Base-by-base conservation (phyloP, 192 early-diverging fungal species). In the Coemansia sp. region DNA sequence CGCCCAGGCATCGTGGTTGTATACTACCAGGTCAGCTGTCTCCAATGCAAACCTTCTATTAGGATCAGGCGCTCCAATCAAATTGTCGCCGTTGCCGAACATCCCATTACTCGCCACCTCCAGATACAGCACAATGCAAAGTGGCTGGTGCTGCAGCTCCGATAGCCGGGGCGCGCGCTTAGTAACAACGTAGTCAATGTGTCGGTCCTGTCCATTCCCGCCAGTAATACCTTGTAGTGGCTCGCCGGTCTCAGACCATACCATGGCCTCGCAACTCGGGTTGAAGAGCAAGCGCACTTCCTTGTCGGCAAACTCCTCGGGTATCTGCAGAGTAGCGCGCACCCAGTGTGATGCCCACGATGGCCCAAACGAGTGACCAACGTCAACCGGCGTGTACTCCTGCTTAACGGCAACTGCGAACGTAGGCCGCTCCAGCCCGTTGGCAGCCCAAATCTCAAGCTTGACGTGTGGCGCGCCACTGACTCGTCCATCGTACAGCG, bases 31-130 rank as follows among this genome's bases (percentile, higher is more conserved):
- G 29, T 93, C 90, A 5, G 86, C 93, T 31, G 75, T 84, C 20
- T 71, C 38, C 11, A 99, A 80, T 8, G 29, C 57, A 68, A 90
- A 99, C 40, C 69, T 61, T 8, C 88, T 79, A 72, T 94, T 78
- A 9, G 87, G 82, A 31, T 93, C 80, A 0, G 94, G 94, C 1
- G 94, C 88, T 10, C 85, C 81, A 43, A 84, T 77, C 7, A 61
- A 12, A 15, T 65, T 47, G 24, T 84, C 24, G 1, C 86, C 87
- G 41, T 79, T 85, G 22, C 97, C 96, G 86, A 97, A 97, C 90
- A 98, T 87, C 31, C 91, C 91, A 74, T 98, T 98, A 75, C 94
- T 95, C 2, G 93, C 95, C 60, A 95, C 90, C 68, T 98, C 98
- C 43, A 98, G 73, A 74, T 92, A 97, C 59, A 97, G 87, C 46